A percentile compares a stretch with the other conserved stretches of the same genome.
Conservation (phyloP, 1,284 basidiomycete species). For the Moesziomyces parantarcticus region DNA sequence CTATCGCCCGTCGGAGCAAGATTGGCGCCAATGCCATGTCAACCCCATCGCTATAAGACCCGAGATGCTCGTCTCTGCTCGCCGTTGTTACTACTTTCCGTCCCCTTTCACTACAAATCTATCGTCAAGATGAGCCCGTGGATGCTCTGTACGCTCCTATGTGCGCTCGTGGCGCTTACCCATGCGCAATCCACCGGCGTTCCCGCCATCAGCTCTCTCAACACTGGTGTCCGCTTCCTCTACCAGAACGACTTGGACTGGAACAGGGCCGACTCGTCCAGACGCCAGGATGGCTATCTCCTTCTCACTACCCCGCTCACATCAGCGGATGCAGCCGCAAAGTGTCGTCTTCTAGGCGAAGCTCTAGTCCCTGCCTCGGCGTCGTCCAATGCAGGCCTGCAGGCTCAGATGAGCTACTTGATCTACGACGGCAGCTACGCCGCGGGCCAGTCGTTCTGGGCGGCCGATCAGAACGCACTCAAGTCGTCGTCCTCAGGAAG, state of each 20-base stretch:
- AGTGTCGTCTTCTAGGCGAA: conserved; percentile 42
- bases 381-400: conserved; percentile 21
- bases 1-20: background rate
- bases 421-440: conserved; percentile 23
- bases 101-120: background rate
- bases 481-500: background rate
- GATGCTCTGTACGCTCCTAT: conserved; percentile 3
- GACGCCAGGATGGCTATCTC: conserved; percentile 46
- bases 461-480: conserved; percentile 11
- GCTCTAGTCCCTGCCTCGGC: conserved; percentile 24
- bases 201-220: conserved; percentile 3
- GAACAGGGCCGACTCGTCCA: conserved; percentile 26
- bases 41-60: no score
- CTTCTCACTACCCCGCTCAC: conserved; percentile 27
- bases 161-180: background rate
- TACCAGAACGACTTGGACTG: conserved; percentile 58
- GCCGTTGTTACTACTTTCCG: no score
- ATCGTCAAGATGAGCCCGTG: background rate
- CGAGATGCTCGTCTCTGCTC: no score
- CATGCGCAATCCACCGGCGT: background rate
- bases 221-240: conserved; percentile 41
- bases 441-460: conserved; percentile 27
- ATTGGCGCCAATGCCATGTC: conserved; percentile 2
- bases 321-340: conserved; percentile 28
- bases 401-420: conserved; percentile 32